Evolutionary conservation across 1,284 basidiomycete genomes (phyloP).

Genomic region (Microbotryum violaceum): DNA sequence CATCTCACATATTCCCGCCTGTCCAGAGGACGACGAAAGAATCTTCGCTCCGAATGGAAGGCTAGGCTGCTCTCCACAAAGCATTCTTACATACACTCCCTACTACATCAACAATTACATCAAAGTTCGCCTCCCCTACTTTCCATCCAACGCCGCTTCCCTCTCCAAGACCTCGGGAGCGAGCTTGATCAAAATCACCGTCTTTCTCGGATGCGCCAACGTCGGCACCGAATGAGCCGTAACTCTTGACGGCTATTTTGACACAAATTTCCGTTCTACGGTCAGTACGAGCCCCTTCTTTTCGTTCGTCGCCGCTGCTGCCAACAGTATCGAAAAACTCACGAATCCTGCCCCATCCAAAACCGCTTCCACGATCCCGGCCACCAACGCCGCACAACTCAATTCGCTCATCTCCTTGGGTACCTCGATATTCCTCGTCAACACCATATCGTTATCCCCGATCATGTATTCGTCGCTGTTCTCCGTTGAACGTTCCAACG

Average conservation of each 20-base stretch:
- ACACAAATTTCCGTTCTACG: background rate
- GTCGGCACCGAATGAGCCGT: constrained; percentile 91
- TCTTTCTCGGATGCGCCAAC: constrained; percentile 68
- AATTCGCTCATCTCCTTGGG: constrained; percentile 89
- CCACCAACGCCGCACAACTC: constrained; percentile 91
- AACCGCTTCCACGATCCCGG: constrained; percentile 94
- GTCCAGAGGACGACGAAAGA: no score
- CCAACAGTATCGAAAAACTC: constrained; percentile 46
- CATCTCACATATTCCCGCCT: no score
- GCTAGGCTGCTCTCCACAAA: no score
- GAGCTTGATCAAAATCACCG: constrained; percentile 88
- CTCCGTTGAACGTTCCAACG: constrained; percentile 89
- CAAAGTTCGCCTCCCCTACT: constrained; percentile 3
- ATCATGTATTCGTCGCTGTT: constrained; percentile 99
- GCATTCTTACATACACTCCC: no score
- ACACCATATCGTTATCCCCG: constrained; percentile 86
- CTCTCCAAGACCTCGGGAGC: constrained; percentile 47
- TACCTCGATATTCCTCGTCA: constrained; percentile 85
- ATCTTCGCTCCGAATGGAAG: no score
- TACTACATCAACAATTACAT: background rate
- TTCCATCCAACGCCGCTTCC: constrained; percentile 22
- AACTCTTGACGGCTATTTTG: constrained; percentile 77
- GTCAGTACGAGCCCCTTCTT: background rate
- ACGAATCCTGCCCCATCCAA: constrained; percentile 93
- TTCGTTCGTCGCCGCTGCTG: background rate